Evolutionary conservation across 78 protist species (phyloP), one percentile per base, ranked within the genome.

Genomic region (Pelomyxa schiedti): DNA sequence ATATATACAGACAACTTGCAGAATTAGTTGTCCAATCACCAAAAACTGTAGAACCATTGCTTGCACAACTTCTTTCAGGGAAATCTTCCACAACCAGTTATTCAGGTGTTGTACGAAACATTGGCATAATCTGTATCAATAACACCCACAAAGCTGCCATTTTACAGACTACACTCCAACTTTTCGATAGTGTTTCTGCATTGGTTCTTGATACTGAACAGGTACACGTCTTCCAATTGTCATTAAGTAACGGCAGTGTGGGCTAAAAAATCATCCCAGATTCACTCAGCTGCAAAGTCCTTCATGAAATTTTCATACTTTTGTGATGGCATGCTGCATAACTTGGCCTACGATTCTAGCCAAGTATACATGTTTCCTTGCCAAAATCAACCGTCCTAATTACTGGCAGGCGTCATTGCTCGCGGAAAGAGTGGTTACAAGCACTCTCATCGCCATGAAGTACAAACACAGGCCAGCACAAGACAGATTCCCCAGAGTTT

Each of bases 401-500:
- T n/a, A n/a, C n/a, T n/a, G n/a, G n/a, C n/a, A n/a, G n/a, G n/a
- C n/a, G n/a, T n/a, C n/a, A n/a, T n/a, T n/a, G n/a, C 29, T 84
- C n/a, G 84, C 80, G 16, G 38, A 28, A 26, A 39, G 66, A 1
- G 66, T 67, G 8, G 74, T 78, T 1, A 70, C 6, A 4, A 53
- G 80, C 30, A 71, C 73, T 22, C 26, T 78, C 42, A 70, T 75
- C 16, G 89, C 84, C 8, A 84, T 84, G 53, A n/a, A 40, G 38
- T 74, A 58, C 29, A 78, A 75, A 35, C 39, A 68, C 29, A 81
- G 76, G 47, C 77, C 81, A n/a, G 77, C 86, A 1, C 43, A 70
- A 26, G 90, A 86, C 26, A 67, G 74, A 32, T 79, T 86, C 83
- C 90, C 90, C 65, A 64, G 90, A 66, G 26, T 86, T 8, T 41